Percentiles rank a stretch among this genome's conserved stretches.
Evolutionary conservation across 345 rosid species (phyloP).

Genomic region (Nasturtium officinale): DNA sequence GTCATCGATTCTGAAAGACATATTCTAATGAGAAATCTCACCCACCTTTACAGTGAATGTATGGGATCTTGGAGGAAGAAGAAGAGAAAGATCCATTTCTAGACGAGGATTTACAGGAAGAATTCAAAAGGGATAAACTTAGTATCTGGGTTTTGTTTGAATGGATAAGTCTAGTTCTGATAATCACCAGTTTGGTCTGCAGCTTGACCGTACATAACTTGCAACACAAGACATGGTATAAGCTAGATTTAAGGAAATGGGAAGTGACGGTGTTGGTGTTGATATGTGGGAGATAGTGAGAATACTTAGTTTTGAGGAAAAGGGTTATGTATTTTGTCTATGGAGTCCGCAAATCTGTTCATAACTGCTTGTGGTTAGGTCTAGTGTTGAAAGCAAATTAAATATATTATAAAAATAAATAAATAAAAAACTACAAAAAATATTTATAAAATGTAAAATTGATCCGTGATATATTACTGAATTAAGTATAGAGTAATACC

Average conservation of each 20-base stretch:
- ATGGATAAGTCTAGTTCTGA: constrained; percentile 57
- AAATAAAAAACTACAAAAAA: no score
- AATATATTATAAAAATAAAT: no score
- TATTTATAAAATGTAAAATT: no score
- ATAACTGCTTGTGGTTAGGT: constrained; percentile 70
- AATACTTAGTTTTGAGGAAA: constrained; percentile 60
- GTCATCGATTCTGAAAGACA: no score
- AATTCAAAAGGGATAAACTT: constrained; percentile 48
- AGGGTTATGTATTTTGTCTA: constrained; percentile 76
- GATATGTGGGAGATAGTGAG: constrained; percentile 71
- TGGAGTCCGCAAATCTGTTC: constrained; percentile 61
- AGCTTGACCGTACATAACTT: constrained; percentile 49
- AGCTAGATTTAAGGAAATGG: constrained; percentile 72
- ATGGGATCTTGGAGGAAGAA: constrained; percentile 38
- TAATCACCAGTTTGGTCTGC: constrained; percentile 50
- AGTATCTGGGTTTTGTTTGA: constrained; percentile 47
- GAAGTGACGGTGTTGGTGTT: constrained; percentile 61
- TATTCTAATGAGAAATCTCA: no score
- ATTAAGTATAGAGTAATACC: no score
- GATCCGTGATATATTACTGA: no score
- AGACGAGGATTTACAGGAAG: constrained; percentile 58
- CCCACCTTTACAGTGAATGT: no score
- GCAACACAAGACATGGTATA: constrained; percentile 44
- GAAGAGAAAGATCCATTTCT: constrained; percentile 67
- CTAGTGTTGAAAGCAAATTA: no score